Base-by-base conservation (phyloP, 345 rosid species). In the Salix dunnii region DNA sequence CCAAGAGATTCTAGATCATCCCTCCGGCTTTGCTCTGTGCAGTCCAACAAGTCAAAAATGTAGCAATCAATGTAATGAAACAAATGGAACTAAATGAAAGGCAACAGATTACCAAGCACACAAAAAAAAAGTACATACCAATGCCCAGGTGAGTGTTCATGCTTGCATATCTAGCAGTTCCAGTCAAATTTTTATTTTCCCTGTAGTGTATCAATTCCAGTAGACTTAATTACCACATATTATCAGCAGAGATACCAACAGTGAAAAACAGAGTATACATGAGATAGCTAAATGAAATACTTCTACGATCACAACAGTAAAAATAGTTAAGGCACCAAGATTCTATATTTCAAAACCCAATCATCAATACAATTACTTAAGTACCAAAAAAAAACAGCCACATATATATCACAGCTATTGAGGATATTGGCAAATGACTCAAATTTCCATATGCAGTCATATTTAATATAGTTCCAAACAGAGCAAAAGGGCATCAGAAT, bases 1-100 rank as follows among this genome's bases (percentile, higher is more conserved):
- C 98, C 98, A 79, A 94, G 90, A 3, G 98, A 92, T 82, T 94
- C 98, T 75, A 94, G 82, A 88, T 94, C 98, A 85, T 94, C 98
- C 87, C 98, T 87, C 77, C 98, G 92, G 84, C 98, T 94, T 92
- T 94, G 98, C 82, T 94, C 98, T 94, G 46, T 28, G 33, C 16
- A 79, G 21, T 31, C 30, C 67, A 72, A 23, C 5, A 46, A 25
- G 51, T 46, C 14, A 58, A 51, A 13, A 68, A 78, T 8, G 2
- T 16, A 46, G 18, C 17, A 35, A 58, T 35, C 27, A 62, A 55
- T 36, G 51, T 42, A 12, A 58, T 42, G 28, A 28, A 51, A 66
- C 33, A n/a, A 42, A 46, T 43, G 20, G 5, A 18, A 18, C 27
- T 27, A 11, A 28, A 49, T 25, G 20, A 6, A 68, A 33, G 66